Conservation (phyloP, 108 stramenopile species). For the Discostella stelligeroides region DNA sequence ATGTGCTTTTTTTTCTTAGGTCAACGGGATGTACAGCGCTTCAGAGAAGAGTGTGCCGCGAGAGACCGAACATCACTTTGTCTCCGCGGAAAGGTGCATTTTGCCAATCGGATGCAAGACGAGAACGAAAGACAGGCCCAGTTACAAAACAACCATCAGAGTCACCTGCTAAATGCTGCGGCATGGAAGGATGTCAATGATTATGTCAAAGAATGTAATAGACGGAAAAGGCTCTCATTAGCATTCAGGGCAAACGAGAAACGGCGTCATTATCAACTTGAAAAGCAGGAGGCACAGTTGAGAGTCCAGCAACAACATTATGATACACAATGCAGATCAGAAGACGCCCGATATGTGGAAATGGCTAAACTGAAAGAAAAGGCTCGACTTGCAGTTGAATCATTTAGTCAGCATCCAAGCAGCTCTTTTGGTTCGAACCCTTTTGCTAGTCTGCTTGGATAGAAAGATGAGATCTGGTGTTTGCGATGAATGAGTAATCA, state of each 20-base stretch:
- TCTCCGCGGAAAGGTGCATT: conserved; percentile 65
- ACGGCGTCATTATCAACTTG: conserved; percentile 60
- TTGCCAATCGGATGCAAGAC: conserved; percentile 55
- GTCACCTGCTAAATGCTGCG: conserved; percentile 59
- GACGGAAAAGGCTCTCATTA: conserved; percentile 67
- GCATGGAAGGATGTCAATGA: conserved; percentile 79
- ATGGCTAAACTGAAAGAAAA: conserved; percentile 73
- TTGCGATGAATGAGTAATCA: no score
- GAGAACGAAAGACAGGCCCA: conserved; percentile 51
- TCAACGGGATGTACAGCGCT: conserved; percentile 72
- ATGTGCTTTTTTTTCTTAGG: conserved; percentile 32
- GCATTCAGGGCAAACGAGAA: conserved; percentile 82
- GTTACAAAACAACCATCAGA: conserved; percentile 54
- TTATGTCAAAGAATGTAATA: conserved; percentile 76
- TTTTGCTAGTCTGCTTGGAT: conserved; percentile 22
- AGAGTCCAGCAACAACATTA: conserved; percentile 40
- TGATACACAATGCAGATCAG: conserved; percentile 50
- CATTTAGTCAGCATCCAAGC: conserved; percentile 20
- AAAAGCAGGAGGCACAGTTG: conserved; percentile 51
- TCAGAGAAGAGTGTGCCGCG: conserved; percentile 67
- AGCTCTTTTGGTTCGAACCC: conserved; percentile 35
- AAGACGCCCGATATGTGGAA: conserved; percentile 69
- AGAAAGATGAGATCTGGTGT: no score
- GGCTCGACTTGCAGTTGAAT: conserved; percentile 65
- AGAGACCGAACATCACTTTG: conserved; percentile 70